Percentiles rank a stretch among this genome's conserved stretches.
Conservation (phyloP, 2,329 filamentous ascomycete genomes). For the Fusarium sp. region DNA sequence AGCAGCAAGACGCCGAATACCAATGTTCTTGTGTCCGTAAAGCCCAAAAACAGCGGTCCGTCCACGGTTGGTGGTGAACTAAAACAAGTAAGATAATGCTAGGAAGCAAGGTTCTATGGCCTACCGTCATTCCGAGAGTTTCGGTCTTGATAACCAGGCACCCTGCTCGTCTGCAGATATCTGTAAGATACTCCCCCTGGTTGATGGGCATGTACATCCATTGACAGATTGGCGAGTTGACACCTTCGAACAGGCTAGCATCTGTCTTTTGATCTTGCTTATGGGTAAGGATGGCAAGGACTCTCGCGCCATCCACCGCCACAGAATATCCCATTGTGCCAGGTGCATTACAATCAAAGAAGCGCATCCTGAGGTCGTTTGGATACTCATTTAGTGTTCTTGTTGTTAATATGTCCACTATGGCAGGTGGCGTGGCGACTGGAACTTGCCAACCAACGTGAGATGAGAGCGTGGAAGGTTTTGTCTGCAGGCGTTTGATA, state of each 20-base stretch:
- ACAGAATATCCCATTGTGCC: constrained; percentile 14
- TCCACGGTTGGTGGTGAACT: constrained; percentile 21
- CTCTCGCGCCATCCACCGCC: not conserved
- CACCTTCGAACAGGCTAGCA: not conserved
- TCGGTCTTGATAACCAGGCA: not conserved
- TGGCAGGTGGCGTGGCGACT: not conserved
- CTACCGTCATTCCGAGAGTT: not conserved
- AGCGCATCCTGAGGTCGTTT: constrained; percentile 13
- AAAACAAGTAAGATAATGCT: not conserved
- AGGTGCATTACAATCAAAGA: constrained; percentile 11
- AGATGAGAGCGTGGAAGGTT: not conserved
- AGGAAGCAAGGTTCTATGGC: not conserved
- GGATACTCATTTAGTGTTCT: not conserved
- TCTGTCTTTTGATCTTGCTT: not conserved
- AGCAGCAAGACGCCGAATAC: constrained; percentile 1
- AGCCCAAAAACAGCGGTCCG: constrained; percentile 12
- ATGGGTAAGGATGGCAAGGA: not conserved
- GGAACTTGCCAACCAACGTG: constrained; percentile 14
- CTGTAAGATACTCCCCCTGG: not conserved
- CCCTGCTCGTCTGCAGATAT: not conserved
- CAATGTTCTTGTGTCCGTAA: constrained; percentile 2
- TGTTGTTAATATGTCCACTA: constrained; percentile 12
- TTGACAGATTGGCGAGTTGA: not conserved
- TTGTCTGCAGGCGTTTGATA: not conserved
- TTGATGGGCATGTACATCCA: not conserved